Evolutionary conservation across 1,139 yeast species (phyloP), one percentile per base, ranked within the genome.

Genomic region (Zygosaccharomyces pseudobailii): DNA sequence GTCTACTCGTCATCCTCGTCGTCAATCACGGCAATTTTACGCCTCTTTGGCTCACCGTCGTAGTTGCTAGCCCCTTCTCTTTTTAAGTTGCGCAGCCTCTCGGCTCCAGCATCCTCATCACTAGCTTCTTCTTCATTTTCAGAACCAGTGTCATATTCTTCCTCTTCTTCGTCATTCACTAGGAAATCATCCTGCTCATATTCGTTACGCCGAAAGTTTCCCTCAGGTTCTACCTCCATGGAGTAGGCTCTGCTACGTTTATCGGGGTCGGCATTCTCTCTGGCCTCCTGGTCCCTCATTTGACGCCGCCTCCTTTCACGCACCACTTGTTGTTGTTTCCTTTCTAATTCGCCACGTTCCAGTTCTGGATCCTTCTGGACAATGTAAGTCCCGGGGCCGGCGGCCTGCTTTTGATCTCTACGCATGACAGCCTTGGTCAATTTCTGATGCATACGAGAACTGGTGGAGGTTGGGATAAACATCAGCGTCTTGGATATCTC

Each of bases 331-430:
- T 81, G 79, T 59, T 85, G 95, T 52, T 80, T 82, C 68, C 81
- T 87, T 64, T 88, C 96, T 30, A 90, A 82, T 58, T 81, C 81
- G 61, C 87, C 79, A 61, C 89, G 90, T 55, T 83, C 82, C 66
- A 84, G 73, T 65, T 88, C 87, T 2, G 98, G 98, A 71, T 92
- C 98, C 51, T 80, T 85, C 24, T 80, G 79, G 2, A 96, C 87
- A 40, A 87, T 82, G 24, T 88, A 82, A 38, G 86, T 84, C 51
- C 83, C 82, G 38, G 82, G 81, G 31, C 74, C 73, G 36, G 72
- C 69, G 54, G 77, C 84, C 28, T 54, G 57, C 31, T 61, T 62
- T 59, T 73, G 75, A 64, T 84, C 85, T 54, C 80, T 80, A 48
- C 82, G 78, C 52, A 83, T 81, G 41, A 90, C 82, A 10, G 92